Evolutionary conservation across 805 yeast species (phyloP), one percentile per base, ranked within the genome.

Genomic region (Yarrowia divulgata): DNA sequence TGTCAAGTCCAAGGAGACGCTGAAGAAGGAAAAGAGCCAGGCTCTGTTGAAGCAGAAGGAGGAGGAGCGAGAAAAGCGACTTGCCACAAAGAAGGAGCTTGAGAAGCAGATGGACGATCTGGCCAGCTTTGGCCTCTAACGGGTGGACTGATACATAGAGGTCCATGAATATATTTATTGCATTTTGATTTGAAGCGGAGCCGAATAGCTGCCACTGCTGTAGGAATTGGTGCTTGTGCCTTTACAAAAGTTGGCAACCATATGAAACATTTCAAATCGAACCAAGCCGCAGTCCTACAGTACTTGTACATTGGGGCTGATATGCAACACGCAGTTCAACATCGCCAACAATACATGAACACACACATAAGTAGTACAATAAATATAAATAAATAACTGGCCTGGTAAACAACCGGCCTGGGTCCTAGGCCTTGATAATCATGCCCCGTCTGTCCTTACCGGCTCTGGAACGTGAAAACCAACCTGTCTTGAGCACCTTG

Each of bases 381-480:
- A 57, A 57, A 54, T 54, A 54, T 54, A 32, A 42, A 54, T 52
- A 52, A 40, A 52, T 52, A 55, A 35, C 29, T 40, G n/a, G n/a
- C 43, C 58, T 1, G 40, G 1, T 35, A 29, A 14, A 23, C 32
- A 16, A 8, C 54, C 5, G 54, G 35, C 4, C 16, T 13, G 35
- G 45, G 34, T 34, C 32, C 48, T 63, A 37, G 18, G 60, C 68
- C 45, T 48, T 63, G 39, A 66, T 40, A 19, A 63, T 63, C 57
- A 63, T 49, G 16, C 78, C 79, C 18, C 78, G 64, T 29, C 78
- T 69, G 54, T 75, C 78, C 54, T 76, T 76, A 18, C 73, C 77
- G 0, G 71, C 67, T 34, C 78, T 67, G 9, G 77, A 74, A 40
- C 75, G 62, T 16, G 73, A 70, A 52, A 76, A 71, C 77, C 78